Base-by-base conservation (phyloP, 2,329 filamentous ascomycete species). In the Escovopsis sp. region DNA sequence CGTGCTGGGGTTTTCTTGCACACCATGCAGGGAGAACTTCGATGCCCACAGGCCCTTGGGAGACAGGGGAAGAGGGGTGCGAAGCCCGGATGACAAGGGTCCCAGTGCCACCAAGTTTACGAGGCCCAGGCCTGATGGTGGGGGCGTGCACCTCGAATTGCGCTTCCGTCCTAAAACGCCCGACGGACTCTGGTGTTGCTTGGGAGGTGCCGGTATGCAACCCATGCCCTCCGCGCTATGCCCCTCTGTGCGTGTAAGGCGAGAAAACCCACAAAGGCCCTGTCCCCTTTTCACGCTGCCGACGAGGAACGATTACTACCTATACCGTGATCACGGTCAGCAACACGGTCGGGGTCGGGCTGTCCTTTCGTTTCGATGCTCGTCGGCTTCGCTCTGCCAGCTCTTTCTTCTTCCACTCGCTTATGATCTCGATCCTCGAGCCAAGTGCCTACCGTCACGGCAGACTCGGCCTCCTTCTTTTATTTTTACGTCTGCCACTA, bases 141-240 rank as follows among this genome's bases (percentile, higher is more conserved):
- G 44, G 41, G 41, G 44, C 28, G 43, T 40, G 34, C n/a, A 30
- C 12, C 9, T 28, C 15, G 30, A 37, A 28, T 9, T 43, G 44
- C 44, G 33, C 41, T 12, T 28, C 15, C n/a, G 9, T 36, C 12
- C 4, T 26, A 8, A 30, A 35, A 30, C 40, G 43, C 43, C 40
- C 12, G 40, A 36, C 43, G 43, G 43, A 45, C 40, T 38, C 18
- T n/a, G 32, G 39, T 40, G 43, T 42, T 35, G 39, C 37, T 36
- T 18, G 28, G 10, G n/a, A 19, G 35, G 28, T 32, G 6, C 28
- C 28, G 11, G 28, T 32, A 40, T 12, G 11, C n/a, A 30, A 39
- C n/a, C 26, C 36, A 41, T 32, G 35, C 39, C 26, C 28, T 33
- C 12, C 38, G 34, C 39, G 38, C 35, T 23, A 41, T 36, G 23